Evolutionary conservation across 305 asterid genomes (phyloP), one percentile per base, ranked within the genome.

Genomic region (Ajuga reptans): DNA sequence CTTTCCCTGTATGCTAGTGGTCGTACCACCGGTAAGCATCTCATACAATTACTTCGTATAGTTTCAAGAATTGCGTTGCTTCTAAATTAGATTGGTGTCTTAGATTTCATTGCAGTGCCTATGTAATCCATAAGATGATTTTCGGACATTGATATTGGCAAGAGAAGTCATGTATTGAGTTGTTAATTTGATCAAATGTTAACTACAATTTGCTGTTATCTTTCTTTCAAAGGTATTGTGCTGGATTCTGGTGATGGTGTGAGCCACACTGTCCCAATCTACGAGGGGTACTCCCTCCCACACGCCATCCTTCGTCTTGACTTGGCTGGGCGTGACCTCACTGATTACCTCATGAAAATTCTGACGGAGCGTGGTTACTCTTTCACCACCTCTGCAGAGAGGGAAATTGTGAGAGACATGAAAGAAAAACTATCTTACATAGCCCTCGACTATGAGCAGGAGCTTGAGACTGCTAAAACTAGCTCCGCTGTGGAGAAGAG

Each of bases 301-400:
- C 85, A 81, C 14, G 85, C 85, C 61, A 81, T 81, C 75, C 85
- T 81, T n/a, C 82, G 85, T 72, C 82, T 81, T 1, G 85, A 81
- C 76, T 71, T 81, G 78, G 85, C 85, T 15, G 85, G 85, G 24
- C 82, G 85, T 59, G 85, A 81, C 75, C 82, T 81, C 14, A 81
- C 85, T 42, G 85, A 81, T 14, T 69, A 81, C 79, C 47, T 81
- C 24, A 81, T 81, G 85, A 81, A 81, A 17, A 81, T 81, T 24
- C 85, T 81, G n/a, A 81, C 85, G 0, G 85, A 81, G 78, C 85
- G 85, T 53, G 85, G 85, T 21, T 81, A 81, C 80, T 66, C 85
- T 36, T 81, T 81, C 80, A 81, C 85, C 78, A 81, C 85, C 72
- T 74, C 85, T 1, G 85, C 85, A 34, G 85, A 81, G 80, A 63